Base-by-base conservation (phyloP, 108 stramenopile genomes). In the Nitzschia sp. region DNA sequence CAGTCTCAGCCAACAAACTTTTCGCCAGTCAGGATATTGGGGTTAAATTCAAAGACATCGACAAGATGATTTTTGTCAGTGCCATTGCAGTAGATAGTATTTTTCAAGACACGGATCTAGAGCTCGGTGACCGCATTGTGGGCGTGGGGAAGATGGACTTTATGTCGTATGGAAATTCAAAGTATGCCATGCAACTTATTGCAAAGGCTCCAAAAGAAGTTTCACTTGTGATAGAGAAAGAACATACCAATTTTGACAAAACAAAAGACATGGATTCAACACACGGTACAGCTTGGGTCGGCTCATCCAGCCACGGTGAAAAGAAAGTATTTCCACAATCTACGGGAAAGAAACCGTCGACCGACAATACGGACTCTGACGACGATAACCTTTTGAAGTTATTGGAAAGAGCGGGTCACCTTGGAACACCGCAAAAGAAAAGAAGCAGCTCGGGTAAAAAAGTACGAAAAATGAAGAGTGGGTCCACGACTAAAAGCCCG, bases 31-130 rank as follows among this genome's bases (percentile, higher is more conserved):
- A 71, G 57, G 45, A 23, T 35, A 29, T 41, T 2, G 70, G 70
- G 0, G 15, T 71, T 17, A 22, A 21, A 27, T 53, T 71, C 60
- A 38, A 44, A 22, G 57, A 71, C 21, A 52, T 54, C 17, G 35
- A 36, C 22, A 41, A 33, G 2, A 71, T 53, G 59, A 53, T 62
- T 2, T 62, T 62, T 41, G 70, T 71, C 48, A 56, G 28, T 44
- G 59, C 41, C 32, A 71, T 71, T 62, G 59, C 70, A 28, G 15
- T 28, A 3, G 70, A 71, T 19, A 71, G 70, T 30, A 61, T 62
- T 3, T 71, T 62, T 35, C 4, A 29, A 25, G 60, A 71, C 34
- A 53, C 70, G 3, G 41, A 28, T 0, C 27, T 71, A 45, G 60
- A 58, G 27, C 19, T 71, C 0, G 70, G 70, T 17, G 70, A 71